Evolutionary conservation across 2,329 filamentous ascomycete species (phyloP).

Genomic region (Blastomyces gilchristii): DNA sequence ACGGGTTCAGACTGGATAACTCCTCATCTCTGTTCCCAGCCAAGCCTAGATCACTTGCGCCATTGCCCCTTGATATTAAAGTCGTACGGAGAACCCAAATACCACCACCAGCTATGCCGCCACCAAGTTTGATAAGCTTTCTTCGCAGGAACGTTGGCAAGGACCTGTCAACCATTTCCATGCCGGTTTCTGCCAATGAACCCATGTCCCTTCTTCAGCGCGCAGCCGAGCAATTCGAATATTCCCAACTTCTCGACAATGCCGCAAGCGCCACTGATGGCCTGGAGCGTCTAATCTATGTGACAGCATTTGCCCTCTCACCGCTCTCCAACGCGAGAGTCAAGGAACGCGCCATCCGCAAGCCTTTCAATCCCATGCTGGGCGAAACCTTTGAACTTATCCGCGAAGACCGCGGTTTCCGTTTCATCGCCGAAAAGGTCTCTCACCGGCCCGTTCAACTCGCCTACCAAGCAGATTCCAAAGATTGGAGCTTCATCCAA

Average conservation of each 20-base stretch:
- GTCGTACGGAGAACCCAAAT: slow-evolving; percentile 62
- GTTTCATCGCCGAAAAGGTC: slow-evolving; percentile 91
- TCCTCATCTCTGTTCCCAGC: slow-evolving; percentile 55
- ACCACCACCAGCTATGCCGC: slow-evolving; percentile 61
- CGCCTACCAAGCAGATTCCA: slow-evolving; percentile 83
- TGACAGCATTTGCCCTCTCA: slow-evolving; percentile 84
- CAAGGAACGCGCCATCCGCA: slow-evolving; percentile 84
- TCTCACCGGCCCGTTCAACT: slow-evolving; percentile 84
- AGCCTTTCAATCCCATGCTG: slow-evolving; percentile 94
- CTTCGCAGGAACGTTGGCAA: slow-evolving; percentile 97
- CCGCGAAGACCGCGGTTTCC: slow-evolving; percentile 74
- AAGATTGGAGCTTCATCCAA: slow-evolving; percentile 77
- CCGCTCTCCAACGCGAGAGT: slow-evolving; percentile 71
- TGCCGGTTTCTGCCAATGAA: slow-evolving; percentile 96
- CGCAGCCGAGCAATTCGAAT: slow-evolving; percentile 82
- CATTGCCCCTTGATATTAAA: slow-evolving; percentile 58
- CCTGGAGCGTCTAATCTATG: slow-evolving; percentile 66
- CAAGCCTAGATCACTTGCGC: slow-evolving; percentile 64
- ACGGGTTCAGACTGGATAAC: slow-evolving; percentile 24
- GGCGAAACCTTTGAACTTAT: slow-evolving; percentile 93
- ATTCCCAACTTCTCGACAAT: slow-evolving; percentile 70
- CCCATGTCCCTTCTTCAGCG: slow-evolving; percentile 81
- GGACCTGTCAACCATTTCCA: slow-evolving; percentile 89
- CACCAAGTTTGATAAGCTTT: slow-evolving; percentile 87
- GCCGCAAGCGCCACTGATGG: slow-evolving; percentile 49